These are phyloP conservation scores for Fusarium musae DNA, from an alignment of 2,329 filamentous ascomycete species.

Conservation along the genomic window DNA sequence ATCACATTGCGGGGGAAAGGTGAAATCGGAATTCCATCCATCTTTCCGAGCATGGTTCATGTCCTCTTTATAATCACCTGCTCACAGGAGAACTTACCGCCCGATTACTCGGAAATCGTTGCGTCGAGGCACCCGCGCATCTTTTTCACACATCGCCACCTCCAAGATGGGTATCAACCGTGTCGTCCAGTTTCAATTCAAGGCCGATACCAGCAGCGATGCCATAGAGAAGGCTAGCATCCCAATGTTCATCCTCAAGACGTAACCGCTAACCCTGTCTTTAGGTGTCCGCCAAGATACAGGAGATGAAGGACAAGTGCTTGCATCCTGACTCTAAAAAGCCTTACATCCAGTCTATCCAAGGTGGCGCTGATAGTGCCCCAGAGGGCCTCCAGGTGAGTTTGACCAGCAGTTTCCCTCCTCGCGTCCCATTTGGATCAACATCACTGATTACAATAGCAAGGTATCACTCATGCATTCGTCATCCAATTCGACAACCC, in stretches of 20 bases:
- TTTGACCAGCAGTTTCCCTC: too few relatives aligned
- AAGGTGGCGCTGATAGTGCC: not conserved
- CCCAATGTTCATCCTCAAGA: rapidly evolving
- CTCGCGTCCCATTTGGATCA: rapidly evolving
- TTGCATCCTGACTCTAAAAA: not conserved
- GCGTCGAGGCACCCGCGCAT: not conserved
- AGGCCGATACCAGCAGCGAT: not conserved
- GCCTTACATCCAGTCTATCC: not conserved
- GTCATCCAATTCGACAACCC: constrained; percentile 66
- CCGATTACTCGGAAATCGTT: not conserved
- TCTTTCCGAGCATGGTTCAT: not conserved
- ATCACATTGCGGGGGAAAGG: not conserved
- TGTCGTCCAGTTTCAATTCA: not conserved
- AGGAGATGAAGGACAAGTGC: not conserved
- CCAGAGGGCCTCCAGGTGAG: not conserved
- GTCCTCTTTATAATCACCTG: not conserved
- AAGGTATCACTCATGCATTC: not conserved
- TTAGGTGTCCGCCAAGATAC: not conserved
- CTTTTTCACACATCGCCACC: not conserved
- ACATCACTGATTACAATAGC: not conserved
- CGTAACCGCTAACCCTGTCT: rapidly evolving
- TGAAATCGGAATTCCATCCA: not conserved
- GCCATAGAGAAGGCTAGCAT: not conserved
- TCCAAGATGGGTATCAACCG: not conserved
- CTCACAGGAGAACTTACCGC: not conserved